phyloP scores from a whole-genome alignment of 345 rosid genomes.

The Citropsis articulata region DNA sequence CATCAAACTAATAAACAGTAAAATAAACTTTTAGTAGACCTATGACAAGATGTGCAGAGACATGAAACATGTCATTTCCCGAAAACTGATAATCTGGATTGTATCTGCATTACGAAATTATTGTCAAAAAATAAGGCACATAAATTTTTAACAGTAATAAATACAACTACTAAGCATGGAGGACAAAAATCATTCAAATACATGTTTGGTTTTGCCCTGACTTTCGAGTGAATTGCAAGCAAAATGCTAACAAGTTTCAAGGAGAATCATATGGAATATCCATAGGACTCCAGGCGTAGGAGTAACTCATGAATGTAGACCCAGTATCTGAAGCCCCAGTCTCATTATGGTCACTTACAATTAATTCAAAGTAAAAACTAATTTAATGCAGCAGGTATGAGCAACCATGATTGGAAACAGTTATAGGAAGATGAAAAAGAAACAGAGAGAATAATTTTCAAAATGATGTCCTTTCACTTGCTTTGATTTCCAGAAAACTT shows the following conservation, averaged over 20 bases:
- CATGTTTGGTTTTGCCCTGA: background rate
- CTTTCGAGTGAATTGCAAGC: background rate
- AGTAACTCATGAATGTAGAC: background rate
- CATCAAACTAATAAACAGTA: background rate
- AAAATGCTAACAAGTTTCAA: background rate
- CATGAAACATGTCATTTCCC: background rate
- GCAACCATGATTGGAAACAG: background rate
- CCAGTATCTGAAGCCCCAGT: background rate
- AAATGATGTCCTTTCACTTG: background rate
- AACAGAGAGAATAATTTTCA: background rate
- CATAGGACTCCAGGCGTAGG: background rate
- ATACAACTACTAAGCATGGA: background rate
- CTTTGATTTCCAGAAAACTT: background rate
- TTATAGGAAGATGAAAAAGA: too few species aligned
- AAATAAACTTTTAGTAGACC: background rate
- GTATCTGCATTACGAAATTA: background rate
- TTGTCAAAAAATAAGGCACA: conserved; percentile 2
- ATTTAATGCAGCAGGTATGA: background rate
- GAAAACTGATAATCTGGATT: background rate
- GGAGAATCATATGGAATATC: conserved; percentile 3
- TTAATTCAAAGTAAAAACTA: background rate
- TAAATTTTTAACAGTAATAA: conserved; percentile 2
- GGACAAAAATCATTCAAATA: background rate
- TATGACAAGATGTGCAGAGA: background rate
- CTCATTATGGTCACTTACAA: background rate